phyloP scores from a whole-genome alignment of 2,329 filamentous ascomycete species.

The Rhynchosporium agropyri region DNA sequence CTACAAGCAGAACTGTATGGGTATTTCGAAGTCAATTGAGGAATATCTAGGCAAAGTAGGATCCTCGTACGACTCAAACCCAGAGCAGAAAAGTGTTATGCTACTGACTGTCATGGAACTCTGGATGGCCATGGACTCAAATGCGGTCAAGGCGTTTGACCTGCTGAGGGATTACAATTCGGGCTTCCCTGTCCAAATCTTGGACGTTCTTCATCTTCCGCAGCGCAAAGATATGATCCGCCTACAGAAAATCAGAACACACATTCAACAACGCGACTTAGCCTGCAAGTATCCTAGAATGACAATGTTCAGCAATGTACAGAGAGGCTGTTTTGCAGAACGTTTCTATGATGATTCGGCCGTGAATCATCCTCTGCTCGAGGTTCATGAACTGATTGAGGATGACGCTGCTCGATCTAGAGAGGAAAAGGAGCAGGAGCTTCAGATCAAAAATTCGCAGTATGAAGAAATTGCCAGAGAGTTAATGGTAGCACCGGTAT shows the following conservation, averaged over 20 bases:
- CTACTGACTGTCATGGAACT: constrained; percentile 58
- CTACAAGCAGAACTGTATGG: constrained; percentile 32
- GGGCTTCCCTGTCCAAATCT: constrained; percentile 49
- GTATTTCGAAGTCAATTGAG: constrained; percentile 43
- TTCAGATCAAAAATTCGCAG: constrained; percentile 35
- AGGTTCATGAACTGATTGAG: constrained; percentile 44
- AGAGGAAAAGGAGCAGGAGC: constrained; percentile 46
- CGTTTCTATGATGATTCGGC: constrained; percentile 24
- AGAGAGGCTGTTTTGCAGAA: constrained; percentile 42
- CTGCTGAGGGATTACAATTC: constrained; percentile 56
- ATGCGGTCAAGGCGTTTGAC: constrained; percentile 47
- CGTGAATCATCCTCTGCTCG: constrained; percentile 42
- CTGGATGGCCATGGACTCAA: constrained; percentile 59
- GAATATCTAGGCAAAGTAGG: constrained; percentile 44
- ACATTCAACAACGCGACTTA: constrained; percentile 52
- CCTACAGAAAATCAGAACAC: constrained; percentile 52
- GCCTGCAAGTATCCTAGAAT: constrained; percentile 30
- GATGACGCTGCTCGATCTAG: constrained; percentile 40
- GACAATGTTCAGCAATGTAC: constrained; percentile 53
- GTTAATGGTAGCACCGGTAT: not conserved
- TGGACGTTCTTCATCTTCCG: constrained; percentile 60
- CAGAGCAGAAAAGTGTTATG: constrained; percentile 54
- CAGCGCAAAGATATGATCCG: constrained; percentile 52
- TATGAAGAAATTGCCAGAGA: constrained; percentile 40
- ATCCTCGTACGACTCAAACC: constrained; percentile 47